These are phyloP conservation scores for Axilococcus clingmanii DNA, from an alignment of 139 green algal species.

Conservation along the genomic window DNA sequence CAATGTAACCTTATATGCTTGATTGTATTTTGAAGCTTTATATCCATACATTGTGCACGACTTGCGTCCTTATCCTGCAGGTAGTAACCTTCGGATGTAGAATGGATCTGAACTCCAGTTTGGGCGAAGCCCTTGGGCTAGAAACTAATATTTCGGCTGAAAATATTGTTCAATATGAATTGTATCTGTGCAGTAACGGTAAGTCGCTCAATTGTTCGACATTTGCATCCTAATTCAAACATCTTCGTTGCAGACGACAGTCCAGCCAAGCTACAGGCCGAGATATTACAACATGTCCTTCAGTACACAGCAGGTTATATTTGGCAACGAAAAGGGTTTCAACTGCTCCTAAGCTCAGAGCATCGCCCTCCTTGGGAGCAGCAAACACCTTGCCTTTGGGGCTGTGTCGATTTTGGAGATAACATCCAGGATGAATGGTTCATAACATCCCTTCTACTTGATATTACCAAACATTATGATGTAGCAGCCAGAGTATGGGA, in stretches of 20 bases:
- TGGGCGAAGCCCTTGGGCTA: neutral
- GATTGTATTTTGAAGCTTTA: too few species aligned
- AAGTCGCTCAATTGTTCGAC: too few species aligned
- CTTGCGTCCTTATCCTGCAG: too few species aligned
- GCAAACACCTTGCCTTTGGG: constrained; percentile 46
- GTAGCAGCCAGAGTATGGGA: constrained; percentile 63
- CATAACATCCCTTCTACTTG: constrained; percentile 57
- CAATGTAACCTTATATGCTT: too few species aligned
- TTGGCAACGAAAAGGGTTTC: constrained; percentile 41
- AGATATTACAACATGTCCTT: neutral
- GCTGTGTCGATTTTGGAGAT: constrained; percentile 55
- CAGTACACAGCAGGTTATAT: constrained; percentile 20
- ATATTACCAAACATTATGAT: constrained; percentile 34
- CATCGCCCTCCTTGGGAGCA: constrained; percentile 8
- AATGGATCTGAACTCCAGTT: too few species aligned
- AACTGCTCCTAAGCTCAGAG: constrained; percentile 4
- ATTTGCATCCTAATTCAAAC: neutral
- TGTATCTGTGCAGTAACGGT: neutral
- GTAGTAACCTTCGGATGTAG: too few species aligned
- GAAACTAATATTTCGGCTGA: neutral
- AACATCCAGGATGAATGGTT: constrained; percentile 89
- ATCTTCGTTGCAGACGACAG: neutral
- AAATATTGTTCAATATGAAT: neutral
- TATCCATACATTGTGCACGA: too few species aligned
- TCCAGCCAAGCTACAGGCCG: neutral